phyloP scores from a whole-genome alignment of 2,329 filamentous ascomycete species.

The Hymenoscyphus infarciens region DNA sequence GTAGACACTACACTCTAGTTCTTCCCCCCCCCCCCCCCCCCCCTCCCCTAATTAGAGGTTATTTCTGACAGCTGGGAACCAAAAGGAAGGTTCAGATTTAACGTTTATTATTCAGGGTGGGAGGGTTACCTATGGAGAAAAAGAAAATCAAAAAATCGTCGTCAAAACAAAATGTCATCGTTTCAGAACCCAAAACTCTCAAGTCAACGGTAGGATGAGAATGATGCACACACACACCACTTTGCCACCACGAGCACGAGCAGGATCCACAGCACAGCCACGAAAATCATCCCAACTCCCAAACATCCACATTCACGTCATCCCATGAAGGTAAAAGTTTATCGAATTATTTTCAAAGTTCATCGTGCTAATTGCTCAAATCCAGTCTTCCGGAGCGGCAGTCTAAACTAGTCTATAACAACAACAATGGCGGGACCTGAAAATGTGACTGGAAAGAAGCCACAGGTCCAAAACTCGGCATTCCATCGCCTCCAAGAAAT shows the following conservation, averaged over 20 bases:
- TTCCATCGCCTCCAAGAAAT: background rate
- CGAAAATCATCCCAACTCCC: background rate
- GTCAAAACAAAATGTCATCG: background rate
- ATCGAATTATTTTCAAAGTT: background rate
- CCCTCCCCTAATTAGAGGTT: too few species aligned
- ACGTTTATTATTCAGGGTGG: too few species aligned
- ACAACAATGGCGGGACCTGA: background rate
- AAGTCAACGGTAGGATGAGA: background rate
- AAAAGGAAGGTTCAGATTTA: too few species aligned
- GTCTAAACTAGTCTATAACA: conserved; percentile 3
- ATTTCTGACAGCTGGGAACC: too few species aligned
- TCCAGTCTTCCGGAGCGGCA: background rate
- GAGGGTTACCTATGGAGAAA: too few species aligned
- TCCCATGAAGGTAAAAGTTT: background rate
- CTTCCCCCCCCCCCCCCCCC: too few species aligned
- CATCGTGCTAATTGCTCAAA: background rate
- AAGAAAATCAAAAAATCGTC: background rate
- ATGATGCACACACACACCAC: background rate
- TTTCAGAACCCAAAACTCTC: background rate
- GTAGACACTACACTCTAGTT: too few species aligned
- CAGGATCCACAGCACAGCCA: background rate
- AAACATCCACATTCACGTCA: background rate
- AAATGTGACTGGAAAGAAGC: background rate
- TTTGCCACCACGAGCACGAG: background rate
- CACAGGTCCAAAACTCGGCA: too few species aligned